phyloP scores from a whole-genome alignment of 2,329 filamentous ascomycete genomes.

The Setomelanomma holmii region DNA sequence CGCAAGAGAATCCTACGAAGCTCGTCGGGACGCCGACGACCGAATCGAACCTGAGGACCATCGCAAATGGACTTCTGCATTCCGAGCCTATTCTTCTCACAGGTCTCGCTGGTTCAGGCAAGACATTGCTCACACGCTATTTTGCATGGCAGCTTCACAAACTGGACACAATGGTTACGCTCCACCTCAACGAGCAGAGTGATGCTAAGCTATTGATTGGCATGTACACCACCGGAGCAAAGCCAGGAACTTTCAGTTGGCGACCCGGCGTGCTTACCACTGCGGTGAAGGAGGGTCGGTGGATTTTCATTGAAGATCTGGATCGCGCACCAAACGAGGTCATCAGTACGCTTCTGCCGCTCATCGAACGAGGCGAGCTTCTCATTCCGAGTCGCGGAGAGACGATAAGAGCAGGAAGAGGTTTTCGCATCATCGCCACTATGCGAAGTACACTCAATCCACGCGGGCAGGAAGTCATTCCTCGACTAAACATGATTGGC shows the following conservation, averaged over 20 bases:
- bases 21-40: constrained; percentile 75
- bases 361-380: constrained; percentile 91
- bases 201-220: constrained; percentile 96
- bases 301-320: constrained; percentile 97
- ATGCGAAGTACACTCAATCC: constrained; percentile 74
- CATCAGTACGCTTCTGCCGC: constrained; percentile 86
- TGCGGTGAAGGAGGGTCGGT: constrained; percentile 90
- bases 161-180: constrained; percentile 82
- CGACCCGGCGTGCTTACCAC: constrained; percentile 90
- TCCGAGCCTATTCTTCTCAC: constrained; percentile 79
- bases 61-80: constrained; percentile 72
- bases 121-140: constrained; percentile 85
- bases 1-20: constrained; percentile 31
- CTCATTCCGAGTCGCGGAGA: constrained; percentile 89
- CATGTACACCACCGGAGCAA: constrained; percentile 87
- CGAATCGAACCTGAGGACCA: constrained; percentile 70
- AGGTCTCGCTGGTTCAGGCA: constrained; percentile 85
- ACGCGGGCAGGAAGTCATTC: constrained; percentile 73
- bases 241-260: constrained; percentile 91
- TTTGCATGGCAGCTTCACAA: constrained; percentile 81
- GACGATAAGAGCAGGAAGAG: constrained; percentile 78
- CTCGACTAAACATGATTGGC: constrained; percentile 75
- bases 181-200: constrained; percentile 97
- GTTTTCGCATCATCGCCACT: constrained; percentile 91
- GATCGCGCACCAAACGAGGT: constrained; percentile 95